phyloP scores from a whole-genome alignment of 768 basidiomycete genomes.

The Paxillus ammoniavirescens region DNA sequence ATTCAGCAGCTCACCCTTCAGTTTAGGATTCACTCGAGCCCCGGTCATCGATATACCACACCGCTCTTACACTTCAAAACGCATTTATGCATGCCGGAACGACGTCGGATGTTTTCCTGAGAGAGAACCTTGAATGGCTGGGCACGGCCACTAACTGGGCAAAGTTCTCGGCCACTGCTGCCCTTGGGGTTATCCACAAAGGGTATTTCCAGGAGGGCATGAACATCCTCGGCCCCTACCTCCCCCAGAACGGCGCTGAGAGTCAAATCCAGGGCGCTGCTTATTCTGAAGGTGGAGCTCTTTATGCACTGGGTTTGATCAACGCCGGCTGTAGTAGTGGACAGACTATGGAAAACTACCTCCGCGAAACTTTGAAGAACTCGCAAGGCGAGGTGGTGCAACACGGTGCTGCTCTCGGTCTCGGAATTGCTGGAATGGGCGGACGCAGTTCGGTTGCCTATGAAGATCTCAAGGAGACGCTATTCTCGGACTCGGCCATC shows the following conservation, averaged over 20 bases:
- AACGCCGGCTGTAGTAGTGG: conserved; percentile 86
- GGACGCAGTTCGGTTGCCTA: conserved; percentile 87
- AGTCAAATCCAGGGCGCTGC: conserved; percentile 75
- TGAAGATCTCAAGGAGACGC: conserved; percentile 83
- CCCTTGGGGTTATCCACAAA: conserved; percentile 96
- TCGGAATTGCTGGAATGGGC: conserved; percentile 96
- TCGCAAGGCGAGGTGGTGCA: conserved; percentile 86
- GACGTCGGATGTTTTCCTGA: conserved; percentile 88
- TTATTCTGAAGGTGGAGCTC: conserved; percentile 94
- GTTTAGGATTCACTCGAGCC: conserved; percentile 84
- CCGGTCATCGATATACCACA: conserved; percentile 96
- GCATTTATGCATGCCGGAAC: conserved; percentile 99
- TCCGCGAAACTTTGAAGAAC: conserved; percentile 75
- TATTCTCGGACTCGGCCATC: conserved; percentile 93
- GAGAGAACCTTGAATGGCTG: conserved; percentile 97
- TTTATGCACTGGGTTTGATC: conserved; percentile 93
- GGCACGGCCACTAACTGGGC: conserved; percentile 96
- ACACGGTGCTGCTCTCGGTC: conserved; percentile 94
- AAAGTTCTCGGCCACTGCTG: conserved; percentile 97
- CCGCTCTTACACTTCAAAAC: conserved; percentile 93
- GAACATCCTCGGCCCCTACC: conserved; percentile 90
- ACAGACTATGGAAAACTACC: conserved; percentile 66
- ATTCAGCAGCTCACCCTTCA: conserved; percentile 3
- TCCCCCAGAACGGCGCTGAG: conserved; percentile 76
- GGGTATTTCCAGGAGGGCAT: conserved; percentile 93